Conservation (phyloP, 192 early-diverging fungal species). For the Rhizoclosmatium sp. region DNA sequence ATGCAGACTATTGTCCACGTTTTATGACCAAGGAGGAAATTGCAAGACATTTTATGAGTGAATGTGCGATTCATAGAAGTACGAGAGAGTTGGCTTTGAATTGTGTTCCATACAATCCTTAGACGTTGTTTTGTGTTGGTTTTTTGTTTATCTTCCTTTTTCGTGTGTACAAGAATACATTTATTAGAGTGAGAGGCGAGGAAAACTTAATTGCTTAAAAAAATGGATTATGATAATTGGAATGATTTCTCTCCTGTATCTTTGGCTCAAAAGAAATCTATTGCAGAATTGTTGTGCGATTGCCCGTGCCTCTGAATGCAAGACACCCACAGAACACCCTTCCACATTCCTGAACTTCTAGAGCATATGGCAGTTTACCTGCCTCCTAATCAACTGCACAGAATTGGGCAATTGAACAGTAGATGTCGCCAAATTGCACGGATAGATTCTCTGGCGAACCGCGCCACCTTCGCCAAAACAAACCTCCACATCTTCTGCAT, state of each 20-base stretch:
- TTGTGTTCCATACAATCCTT: too few relatives aligned
- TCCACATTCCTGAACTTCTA: conserved; percentile 6
- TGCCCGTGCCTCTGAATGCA: neutral
- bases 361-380: neutral
- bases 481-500: neutral
- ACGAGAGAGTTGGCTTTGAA: too few relatives aligned
- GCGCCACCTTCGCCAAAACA: conserved; percentile 9
- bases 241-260: too few relatives aligned
- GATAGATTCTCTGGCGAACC: neutral
- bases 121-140: too few relatives aligned
- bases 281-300: too few relatives aligned
- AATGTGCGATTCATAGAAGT: too few relatives aligned
- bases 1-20: neutral
- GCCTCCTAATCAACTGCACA: neutral
- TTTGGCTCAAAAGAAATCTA: too few relatives aligned
- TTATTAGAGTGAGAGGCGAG: too few relatives aligned
- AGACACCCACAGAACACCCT: neutral
- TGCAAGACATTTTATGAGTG: neutral
- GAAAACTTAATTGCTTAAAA: too few relatives aligned
- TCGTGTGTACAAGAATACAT: too few relatives aligned
- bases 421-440: neutral
- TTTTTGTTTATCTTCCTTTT: too few relatives aligned
- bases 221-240: too few relatives aligned
- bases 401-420: neutral
- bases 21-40: neutral